Evolutionary conservation across 345 rosid species (phyloP).

Genomic region (Toxicodendron radicans): DNA sequence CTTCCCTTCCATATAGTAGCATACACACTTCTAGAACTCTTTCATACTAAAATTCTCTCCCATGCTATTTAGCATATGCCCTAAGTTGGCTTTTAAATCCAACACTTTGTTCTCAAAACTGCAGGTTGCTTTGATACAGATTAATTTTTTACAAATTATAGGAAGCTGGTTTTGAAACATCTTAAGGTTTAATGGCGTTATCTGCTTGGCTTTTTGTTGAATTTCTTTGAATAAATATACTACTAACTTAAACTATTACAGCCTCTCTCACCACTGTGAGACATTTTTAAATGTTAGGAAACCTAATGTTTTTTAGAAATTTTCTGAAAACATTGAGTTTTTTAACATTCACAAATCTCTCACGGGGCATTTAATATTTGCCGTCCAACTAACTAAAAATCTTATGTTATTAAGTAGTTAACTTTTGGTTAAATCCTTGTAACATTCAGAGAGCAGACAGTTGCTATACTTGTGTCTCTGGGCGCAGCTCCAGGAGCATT

Average conservation of each 20-base stretch:
- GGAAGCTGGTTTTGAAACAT: neutral
- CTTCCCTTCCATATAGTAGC: neutral
- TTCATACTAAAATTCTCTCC: neutral
- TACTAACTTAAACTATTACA: neutral
- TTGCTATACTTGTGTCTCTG: slow-evolving; percentile 66
- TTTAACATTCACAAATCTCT: too few relatives aligned
- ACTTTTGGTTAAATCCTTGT: slow-evolving; percentile 14
- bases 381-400: neutral
- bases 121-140: neutral
- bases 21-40: neutral
- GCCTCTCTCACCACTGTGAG: too few relatives aligned
- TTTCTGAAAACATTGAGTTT: too few relatives aligned
- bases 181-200: neutral
- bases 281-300: too few relatives aligned
- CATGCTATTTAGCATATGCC: neutral
- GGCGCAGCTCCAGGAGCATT: slow-evolving; percentile 71
- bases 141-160: neutral
- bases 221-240: neutral
- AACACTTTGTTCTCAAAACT: neutral
- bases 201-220: slow-evolving; percentile 7
- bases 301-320: too few relatives aligned
- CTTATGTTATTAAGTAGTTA: neutral
- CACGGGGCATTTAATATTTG: too few relatives aligned
- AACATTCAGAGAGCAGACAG: slow-evolving; percentile 75
- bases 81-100: neutral